Base-by-base conservation (phyloP, 1,284 basidiomycete genomes). In the Marasmius fiardii region DNA sequence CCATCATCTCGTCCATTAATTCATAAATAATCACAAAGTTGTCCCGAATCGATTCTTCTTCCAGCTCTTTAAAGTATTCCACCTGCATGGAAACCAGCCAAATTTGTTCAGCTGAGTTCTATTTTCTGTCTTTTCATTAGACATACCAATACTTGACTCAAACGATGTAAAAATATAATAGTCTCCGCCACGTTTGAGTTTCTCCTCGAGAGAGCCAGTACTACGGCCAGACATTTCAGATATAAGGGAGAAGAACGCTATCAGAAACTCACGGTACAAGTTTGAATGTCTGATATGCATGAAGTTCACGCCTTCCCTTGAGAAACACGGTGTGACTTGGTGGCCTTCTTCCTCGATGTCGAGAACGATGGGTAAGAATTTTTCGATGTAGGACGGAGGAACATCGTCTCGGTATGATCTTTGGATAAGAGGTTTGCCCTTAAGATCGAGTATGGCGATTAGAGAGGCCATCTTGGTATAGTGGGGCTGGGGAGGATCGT, bases 1-100 rank as follows among this genome's bases (percentile, higher is more conserved):
- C 96, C 95, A 99, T 98, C 94, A 99, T 98, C 79, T 99, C 96
- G 68, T 99, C 97, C 75, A 99, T 82, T 51, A 99, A 83, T 70
- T 97, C 95, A 70, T 95, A 97, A 54, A 98, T 96, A 71, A 97
- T 95, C 53, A 97, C 95, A 70, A 98, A 98, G 72, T 99, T 99
- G 74, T 99, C 97, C 16, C 96, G 83, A 70, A 99, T 98, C 37
- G 93, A 96, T 76, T 99, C 97, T 67, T 99, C 97, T 72, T 99
- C 97, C 18, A 99, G 85, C 71, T 98, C 95, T 73, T 98, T 98
- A 79, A 99, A 99, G 81, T 99, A 99, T 69, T 98, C 97, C 53
- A 96, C 54, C 56, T 57, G 10, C 12, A 31, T 51, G 16, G 7
- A n/a, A n/a, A n/a, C n/a, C n/a, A 16, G 31, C 14, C 12, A 37